phyloP scores from a whole-genome alignment of 176 grass and related monocot genomes.

The Rhynchospora tenuis region DNA sequence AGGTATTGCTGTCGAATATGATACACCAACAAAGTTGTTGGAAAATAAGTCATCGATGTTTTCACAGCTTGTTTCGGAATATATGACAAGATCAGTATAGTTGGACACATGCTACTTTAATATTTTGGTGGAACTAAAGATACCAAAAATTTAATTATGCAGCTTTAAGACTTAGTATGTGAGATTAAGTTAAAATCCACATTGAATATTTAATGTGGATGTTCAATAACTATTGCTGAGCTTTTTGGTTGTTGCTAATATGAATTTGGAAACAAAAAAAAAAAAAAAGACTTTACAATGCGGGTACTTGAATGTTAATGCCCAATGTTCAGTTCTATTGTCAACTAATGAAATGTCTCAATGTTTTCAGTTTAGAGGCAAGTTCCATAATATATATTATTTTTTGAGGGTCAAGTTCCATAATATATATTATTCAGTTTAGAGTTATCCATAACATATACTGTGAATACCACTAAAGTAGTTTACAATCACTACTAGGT shows the following conservation, averaged over 20 bases:
- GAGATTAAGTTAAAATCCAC: too few relatives aligned
- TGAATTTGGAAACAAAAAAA: too few relatives aligned
- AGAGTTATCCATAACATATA: neutral
- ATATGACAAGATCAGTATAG: slow-evolving; percentile 48
- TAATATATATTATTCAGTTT: neutral
- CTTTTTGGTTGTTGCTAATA: neutral
- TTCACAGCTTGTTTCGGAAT: slow-evolving; percentile 67
- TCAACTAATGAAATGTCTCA: too few relatives aligned
- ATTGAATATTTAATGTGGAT: too few relatives aligned
- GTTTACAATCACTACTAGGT: neutral
- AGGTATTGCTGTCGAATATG: slow-evolving; percentile 62
- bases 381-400: too few relatives aligned
- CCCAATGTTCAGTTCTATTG: too few relatives aligned
- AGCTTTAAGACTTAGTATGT: neutral
- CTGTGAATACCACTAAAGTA: neutral
- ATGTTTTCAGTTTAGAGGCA: neutral
- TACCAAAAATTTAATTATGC: neutral
- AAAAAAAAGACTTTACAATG: too few relatives aligned
- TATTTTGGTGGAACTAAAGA: neutral
- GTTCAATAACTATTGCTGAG: too few relatives aligned
- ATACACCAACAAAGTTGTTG: slow-evolving; percentile 48
- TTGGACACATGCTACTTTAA: too few relatives aligned
- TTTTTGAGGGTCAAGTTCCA: too few relatives aligned
- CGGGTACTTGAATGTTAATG: too few relatives aligned
- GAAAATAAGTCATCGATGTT: slow-evolving; percentile 62